Base-by-base conservation (phyloP, 2,329 filamentous ascomycete species). In the Cercospora citrullina region DNA sequence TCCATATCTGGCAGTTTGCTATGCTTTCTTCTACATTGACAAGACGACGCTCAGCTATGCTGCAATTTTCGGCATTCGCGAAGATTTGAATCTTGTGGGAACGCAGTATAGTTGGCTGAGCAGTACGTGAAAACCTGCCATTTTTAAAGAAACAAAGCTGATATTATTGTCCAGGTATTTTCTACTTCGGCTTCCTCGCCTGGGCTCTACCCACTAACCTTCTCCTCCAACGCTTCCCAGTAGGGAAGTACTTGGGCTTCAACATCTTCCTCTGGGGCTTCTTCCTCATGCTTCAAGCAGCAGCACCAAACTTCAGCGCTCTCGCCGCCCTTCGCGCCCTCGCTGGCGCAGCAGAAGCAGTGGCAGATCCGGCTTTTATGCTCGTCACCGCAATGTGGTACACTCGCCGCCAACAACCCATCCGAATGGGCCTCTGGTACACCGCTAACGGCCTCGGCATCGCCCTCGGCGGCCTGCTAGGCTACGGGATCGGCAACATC, bases 381-480 rank as follows among this genome's bases (percentile, higher is more conserved):
- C 77, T 90, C 1, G 87, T 90, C 39, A 90, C 87, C 0, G 84
- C 83, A 4, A 89, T 89, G 87, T 91, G 87, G 84, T 74, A 73
- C 53, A 68, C 67, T n/a, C 60, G 87, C 9, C 80, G 82, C 3
- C 86, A 91, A 72, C 88, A 90, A 72, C 87, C 88, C 0, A 80
- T 86, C 2, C 81, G 87, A 0, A 87, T 89, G 60, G 86, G 85
- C 1, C 78, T 86, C 0, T 89, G 86, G 86, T 89, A 86, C 73
- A 82, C 84, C 0, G 86, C 85, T 31, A 88, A 88, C 59, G 87
- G 87, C 0, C 75, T 87, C 7, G 87, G 85, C 1, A 87, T 88
- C 36, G 86, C 87, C 0, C 81, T 87, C 0, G 87, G 87, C 58
- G 86, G 86, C 0, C 73, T 87, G 2, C 75, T 87, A 0, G 85